Evolutionary conservation across 371 early-diverging fungal species (phyloP).

Genomic region (Choanephora cucurbitarum): DNA sequence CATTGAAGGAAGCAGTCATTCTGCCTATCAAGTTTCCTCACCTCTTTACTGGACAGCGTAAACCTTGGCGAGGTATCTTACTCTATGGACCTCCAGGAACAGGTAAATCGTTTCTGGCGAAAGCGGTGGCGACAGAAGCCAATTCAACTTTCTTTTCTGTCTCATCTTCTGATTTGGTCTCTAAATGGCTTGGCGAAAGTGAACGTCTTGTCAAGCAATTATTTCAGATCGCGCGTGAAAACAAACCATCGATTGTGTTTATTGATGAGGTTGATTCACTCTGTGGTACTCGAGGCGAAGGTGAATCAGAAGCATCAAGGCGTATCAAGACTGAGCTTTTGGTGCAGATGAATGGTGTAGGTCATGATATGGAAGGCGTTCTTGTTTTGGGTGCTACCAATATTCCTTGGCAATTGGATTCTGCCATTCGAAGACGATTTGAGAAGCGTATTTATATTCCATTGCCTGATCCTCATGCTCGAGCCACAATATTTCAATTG

Average conservation of each 20-base stretch:
- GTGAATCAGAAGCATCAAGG: constrained; percentile 93
- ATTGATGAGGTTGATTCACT: constrained; percentile 98
- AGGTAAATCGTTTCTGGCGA: constrained; percentile 97
- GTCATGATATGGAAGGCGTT: constrained; percentile 91
- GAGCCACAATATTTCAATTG: constrained; percentile 87
- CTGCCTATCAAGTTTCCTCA: constrained; percentile 97
- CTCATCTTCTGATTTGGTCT: constrained; percentile 92
- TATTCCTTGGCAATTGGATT: constrained; percentile 95
- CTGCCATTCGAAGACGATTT: constrained; percentile 92
- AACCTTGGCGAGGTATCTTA: constrained; percentile 97
- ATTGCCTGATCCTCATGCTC: constrained; percentile 86
- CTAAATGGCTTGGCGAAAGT: constrained; percentile 98
- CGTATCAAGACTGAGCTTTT: constrained; percentile 93
- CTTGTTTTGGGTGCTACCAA: constrained; percentile 96
- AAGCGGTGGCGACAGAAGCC: constrained; percentile 97
- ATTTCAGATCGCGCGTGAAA: constrained; percentile 92
- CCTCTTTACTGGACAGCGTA: constrained; percentile 90
- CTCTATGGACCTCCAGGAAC: constrained; percentile 99
- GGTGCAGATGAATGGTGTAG: constrained; percentile 98
- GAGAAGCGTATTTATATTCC: constrained; percentile 97
- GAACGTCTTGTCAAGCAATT: constrained; percentile 93
- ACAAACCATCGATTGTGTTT: constrained; percentile 93
- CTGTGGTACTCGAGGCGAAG: constrained; percentile 92
- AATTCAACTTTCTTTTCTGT: constrained; percentile 94
- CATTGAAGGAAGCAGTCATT: constrained; percentile 98